Percentiles rank a stretch among this genome's conserved stretches.
Conservation (phyloP, 208 protist species). For the Leishmania braziliensis region DNA sequence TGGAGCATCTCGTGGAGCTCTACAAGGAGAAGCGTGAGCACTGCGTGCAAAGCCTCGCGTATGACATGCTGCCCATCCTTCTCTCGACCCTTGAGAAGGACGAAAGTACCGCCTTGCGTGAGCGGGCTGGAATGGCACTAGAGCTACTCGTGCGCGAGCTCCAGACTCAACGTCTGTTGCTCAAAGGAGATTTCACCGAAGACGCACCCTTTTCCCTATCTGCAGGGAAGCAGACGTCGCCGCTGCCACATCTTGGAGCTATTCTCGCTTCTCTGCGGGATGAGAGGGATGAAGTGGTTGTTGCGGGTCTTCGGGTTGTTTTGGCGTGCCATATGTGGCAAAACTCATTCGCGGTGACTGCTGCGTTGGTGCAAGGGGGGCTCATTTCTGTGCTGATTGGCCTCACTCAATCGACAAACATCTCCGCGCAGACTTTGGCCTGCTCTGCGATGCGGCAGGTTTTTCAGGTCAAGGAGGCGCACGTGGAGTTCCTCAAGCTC, state of each 20-base stretch:
- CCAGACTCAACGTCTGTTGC: conserved; percentile 44
- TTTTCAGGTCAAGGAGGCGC: conserved; percentile 80
- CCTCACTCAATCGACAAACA: conserved; percentile 43
- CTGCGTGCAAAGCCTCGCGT: conserved; percentile 49
- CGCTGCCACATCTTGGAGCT: conserved; percentile 19
- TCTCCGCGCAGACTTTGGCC: conserved; percentile 50
- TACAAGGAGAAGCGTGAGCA: conserved; percentile 78
- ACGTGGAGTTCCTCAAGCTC: conserved; percentile 53
- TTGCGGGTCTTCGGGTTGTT: conserved; percentile 65
- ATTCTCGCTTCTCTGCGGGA: conserved; percentile 58
- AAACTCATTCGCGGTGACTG: conserved; percentile 66
- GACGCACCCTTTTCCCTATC: conserved; percentile 17
- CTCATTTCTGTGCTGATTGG: conserved; percentile 40
- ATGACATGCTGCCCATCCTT: conserved; percentile 59
- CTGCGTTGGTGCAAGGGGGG: conserved; percentile 46
- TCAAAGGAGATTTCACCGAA: conserved; percentile 13
- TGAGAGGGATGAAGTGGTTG: conserved; percentile 48
- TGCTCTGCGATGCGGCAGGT: conserved; percentile 51
- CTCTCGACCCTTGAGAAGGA: conserved; percentile 62
- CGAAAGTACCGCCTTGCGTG: conserved; percentile 62
- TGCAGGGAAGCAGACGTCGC: conserved; percentile 2
- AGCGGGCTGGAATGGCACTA: conserved; percentile 61
- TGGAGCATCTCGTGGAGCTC: conserved; percentile 67
- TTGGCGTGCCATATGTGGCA: conserved; percentile 58
- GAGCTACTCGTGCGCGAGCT: conserved; percentile 64